Evolutionary conservation across 192 early-diverging fungal genomes (phyloP).

Genomic region (Coemansia sp.): DNA sequence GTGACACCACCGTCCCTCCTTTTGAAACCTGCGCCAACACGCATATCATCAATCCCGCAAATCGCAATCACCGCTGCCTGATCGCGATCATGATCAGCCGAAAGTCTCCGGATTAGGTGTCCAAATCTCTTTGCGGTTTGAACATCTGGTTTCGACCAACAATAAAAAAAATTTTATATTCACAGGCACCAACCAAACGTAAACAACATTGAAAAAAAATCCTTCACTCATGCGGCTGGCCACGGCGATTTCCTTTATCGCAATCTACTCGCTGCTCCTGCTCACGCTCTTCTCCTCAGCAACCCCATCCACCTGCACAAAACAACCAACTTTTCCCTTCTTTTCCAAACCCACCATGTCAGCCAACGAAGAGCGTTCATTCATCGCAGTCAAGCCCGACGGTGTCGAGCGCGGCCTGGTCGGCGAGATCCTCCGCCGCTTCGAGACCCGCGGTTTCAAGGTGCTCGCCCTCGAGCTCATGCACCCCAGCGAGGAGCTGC

Average conservation of each 20-base stretch:
- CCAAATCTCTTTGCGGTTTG: no score
- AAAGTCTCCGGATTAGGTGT: no score
- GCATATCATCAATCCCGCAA: no score
- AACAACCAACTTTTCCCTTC: not conserved
- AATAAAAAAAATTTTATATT: not conserved
- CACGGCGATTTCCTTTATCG: not conserved
- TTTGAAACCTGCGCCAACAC: no score
- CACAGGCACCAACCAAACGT: not conserved
- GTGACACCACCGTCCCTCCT: no score
- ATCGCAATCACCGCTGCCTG: no score
- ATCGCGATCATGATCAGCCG: no score
- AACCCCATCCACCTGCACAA: not conserved
- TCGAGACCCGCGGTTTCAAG: slow-evolving; percentile 89
- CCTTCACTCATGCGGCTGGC: not conserved
- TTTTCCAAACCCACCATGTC: slow-evolving; percentile 32
- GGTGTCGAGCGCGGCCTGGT: slow-evolving; percentile 81
- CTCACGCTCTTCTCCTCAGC: slow-evolving; percentile 24
- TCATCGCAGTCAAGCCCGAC: slow-evolving; percentile 53
- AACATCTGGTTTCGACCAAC: not conserved
- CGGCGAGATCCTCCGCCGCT: slow-evolving; percentile 91
- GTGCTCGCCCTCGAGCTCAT: slow-evolving; percentile 79
- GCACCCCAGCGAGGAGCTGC: slow-evolving; percentile 66
- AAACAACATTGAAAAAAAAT: no score
- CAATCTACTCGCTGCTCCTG: slow-evolving; percentile 14
- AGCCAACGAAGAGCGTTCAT: slow-evolving; percentile 52